Evolutionary conservation across 2,329 filamentous ascomycete genomes (phyloP), one percentile per base, ranked within the genome.

Genomic region (Epichloe festucae): DNA sequence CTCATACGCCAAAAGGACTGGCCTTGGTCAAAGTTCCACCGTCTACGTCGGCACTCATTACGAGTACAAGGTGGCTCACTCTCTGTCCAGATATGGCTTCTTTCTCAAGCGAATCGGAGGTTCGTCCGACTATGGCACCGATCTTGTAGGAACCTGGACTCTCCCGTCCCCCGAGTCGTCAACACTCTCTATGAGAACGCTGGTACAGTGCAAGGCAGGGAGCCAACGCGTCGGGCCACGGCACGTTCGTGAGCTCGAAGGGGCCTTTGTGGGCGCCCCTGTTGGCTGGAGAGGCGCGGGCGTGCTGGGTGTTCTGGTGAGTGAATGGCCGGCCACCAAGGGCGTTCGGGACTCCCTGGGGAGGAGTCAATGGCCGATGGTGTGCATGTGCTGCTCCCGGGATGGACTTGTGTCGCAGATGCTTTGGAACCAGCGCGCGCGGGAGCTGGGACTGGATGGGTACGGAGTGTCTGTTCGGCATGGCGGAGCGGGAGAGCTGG

Each of bases 271-370:
- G 1, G 82, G 81, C 12, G 85, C 87, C 6, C 89, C 89, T 1
- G 70, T 76, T 0, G 84, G 83, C 0, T 95, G 87, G 86, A 73
- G 81, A 50, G 79, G 77, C 0, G 64, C 72, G 1, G 74, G 77
- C 14, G 81, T 86, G 5, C 64, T 95, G 36, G 90, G 81, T 0
- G 61, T 95, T 15, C 67, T 96, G 50, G 84, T 86, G 23, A 77
- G 81, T 3, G 80, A 83, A 56, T 73, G 76, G 54, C 73, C 81
- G 50, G 85, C 89, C 35, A 95, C 89, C 0, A 85, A 81, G 61
- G 91, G 90, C 1, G 81, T 94, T 3, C 72, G 87, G 52, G 82
- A 89, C 46, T 81, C 87, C 23, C 62, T 96, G 57, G 75, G 76
- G 4, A 71, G 79, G 53, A 86, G 84, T 61, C 66, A 70, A 39